Evolutionary conservation across 306 rosid species (phyloP).

Genomic region (Begonia peltatifolia): DNA sequence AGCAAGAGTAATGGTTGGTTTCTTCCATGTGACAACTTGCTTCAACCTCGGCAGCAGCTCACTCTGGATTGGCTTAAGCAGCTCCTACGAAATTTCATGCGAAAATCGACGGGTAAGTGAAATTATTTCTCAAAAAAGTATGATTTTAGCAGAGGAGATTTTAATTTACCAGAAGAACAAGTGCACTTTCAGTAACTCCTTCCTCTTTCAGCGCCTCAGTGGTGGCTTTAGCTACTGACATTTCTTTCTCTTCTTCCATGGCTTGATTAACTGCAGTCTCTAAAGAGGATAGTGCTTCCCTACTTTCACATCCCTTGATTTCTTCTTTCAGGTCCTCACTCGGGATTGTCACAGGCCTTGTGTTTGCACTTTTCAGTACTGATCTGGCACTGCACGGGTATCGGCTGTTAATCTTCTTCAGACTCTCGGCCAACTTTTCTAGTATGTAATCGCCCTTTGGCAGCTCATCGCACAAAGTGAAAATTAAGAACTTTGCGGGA

Average conservation of each 20-base stretch:
- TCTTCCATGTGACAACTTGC: constrained; percentile 59
- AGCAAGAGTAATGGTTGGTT: constrained; percentile 34
- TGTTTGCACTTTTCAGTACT: constrained; percentile 38
- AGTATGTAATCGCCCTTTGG: constrained; percentile 87
- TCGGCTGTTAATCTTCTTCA: constrained; percentile 27
- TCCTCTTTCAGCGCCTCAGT: constrained; percentile 64
- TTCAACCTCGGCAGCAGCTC: constrained; percentile 28
- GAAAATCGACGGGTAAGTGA: background rate
- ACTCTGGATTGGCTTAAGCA: constrained; percentile 48
- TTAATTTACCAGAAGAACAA: constrained; percentile 51
- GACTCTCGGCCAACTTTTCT: constrained; percentile 60
- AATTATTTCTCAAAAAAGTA: background rate
- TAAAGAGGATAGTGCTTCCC: constrained; percentile 20
- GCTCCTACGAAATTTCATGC: constrained; percentile 34
- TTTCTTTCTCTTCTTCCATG: constrained; percentile 69
- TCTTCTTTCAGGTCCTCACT: constrained; percentile 15
- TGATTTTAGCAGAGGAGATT: constrained; percentile 3
- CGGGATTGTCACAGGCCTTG: constrained; percentile 18
- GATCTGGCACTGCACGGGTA: constrained; percentile 61
- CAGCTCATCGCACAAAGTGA: constrained; percentile 61
- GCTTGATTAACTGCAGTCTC: constrained; percentile 56
- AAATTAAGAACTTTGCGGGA: constrained; percentile 77
- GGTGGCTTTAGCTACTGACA: constrained; percentile 66
- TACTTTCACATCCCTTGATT: constrained; percentile 9
- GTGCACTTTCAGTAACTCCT: constrained; percentile 52